A percentile compares a stretch with the other conserved stretches of the same genome.
Conservation (phyloP, 148 eudicot species). For the Vaccinium macrocarpon region DNA sequence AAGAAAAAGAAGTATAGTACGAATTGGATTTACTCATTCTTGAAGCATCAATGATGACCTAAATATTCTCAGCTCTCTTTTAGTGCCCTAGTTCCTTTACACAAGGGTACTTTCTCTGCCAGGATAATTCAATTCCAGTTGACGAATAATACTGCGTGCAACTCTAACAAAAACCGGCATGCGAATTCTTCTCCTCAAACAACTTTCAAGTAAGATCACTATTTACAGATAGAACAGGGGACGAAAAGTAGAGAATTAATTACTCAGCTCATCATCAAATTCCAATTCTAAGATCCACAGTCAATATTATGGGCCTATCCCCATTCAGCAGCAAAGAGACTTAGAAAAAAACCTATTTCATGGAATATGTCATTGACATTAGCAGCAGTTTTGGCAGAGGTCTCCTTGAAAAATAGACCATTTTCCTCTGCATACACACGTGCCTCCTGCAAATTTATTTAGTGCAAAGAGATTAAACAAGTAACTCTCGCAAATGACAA, state of each 20-base stretch:
- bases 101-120: not conserved
- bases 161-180: not conserved
- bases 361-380: conserved; percentile 84
- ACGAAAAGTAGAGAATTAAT: not conserved
- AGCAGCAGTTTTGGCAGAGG: conserved; percentile 89
- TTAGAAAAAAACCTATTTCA: conserved; percentile 66
- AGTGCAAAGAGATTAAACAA: not conserved
- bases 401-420: conserved; percentile 87
- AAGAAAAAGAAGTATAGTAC: too few species aligned
- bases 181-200: not conserved
- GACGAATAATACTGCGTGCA: not conserved
- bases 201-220: not conserved
- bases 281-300: not conserved
- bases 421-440: conserved; percentile 84
- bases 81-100: not conserved
- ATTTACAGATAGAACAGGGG: not conserved
- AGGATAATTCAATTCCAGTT: not conserved
- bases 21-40: not conserved
- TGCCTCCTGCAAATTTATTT: conserved; percentile 63
- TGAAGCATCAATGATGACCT: not conserved
- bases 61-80: not conserved
- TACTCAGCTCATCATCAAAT: not conserved
- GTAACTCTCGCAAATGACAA: not conserved
- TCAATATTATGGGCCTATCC: not conserved
- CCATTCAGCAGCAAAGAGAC: conserved; percentile 11